Evolutionary conservation across 176 grass and related monocot species (phyloP).

Genomic region (Oryza officinalis): DNA sequence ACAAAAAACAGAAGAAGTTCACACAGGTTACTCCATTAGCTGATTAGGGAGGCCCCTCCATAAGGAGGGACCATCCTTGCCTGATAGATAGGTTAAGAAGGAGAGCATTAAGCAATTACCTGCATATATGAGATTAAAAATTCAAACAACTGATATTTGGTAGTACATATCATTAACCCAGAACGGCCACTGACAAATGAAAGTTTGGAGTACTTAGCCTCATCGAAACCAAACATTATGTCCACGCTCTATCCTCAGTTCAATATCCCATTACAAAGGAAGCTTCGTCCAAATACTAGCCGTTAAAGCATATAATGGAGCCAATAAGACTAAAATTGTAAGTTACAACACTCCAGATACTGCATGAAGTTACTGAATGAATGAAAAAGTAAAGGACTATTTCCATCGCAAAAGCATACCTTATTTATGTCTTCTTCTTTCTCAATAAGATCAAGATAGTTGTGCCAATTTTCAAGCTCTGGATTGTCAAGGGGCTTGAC

Average conservation of each 20-base stretch:
- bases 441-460: conserved; percentile 95
- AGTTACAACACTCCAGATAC: conserved; percentile 67
- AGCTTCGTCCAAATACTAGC: conserved; percentile 96
- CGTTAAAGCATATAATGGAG: conserved; percentile 79
- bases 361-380: conserved; percentile 63
- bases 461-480: conserved; percentile 99
- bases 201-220: conserved; percentile 99
- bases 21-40: conserved; percentile 98
- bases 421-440: conserved; percentile 94
- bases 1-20: conserved; percentile 72
- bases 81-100: conserved; percentile 99
- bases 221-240: conserved; percentile 95
- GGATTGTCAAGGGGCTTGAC: conserved; percentile 94
- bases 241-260: conserved; percentile 96
- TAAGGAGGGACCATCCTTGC: conserved; percentile 92
- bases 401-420: conserved; percentile 55
- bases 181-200: conserved; percentile 98
- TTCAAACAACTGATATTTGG: conserved; percentile 76
- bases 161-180: conserved; percentile 92
- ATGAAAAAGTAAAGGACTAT: conserved; percentile 23
- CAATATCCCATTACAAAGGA: conserved; percentile 93
- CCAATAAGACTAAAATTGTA: conserved; percentile 96
- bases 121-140: conserved; percentile 99
- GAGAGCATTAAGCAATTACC: conserved; percentile 99
- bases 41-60: conserved; percentile 91